phyloP scores from a whole-genome alignment of 768 basidiomycete species.

The Kwoniella shandongensis region DNA sequence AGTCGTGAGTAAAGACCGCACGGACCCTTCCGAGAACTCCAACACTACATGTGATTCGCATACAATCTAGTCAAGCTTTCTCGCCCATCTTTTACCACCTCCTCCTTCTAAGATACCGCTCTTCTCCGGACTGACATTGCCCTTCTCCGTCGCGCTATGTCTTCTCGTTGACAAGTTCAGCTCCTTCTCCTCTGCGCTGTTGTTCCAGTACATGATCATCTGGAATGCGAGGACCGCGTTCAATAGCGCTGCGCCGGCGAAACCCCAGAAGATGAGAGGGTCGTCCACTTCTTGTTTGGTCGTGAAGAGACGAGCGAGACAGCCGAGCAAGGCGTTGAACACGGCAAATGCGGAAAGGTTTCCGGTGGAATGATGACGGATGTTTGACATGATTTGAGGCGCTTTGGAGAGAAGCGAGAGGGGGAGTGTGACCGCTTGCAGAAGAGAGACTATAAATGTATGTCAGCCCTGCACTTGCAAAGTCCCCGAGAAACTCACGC shows the following conservation, averaged over 20 bases:
- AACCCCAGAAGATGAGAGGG: constrained; percentile 74
- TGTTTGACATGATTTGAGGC: constrained; percentile 86
- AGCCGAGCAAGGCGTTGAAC: constrained; percentile 79
- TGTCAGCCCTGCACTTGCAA: neutral
- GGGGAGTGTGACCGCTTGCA: constrained; percentile 85
- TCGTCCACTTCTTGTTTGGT: constrained; percentile 88
- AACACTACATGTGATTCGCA: neutral
- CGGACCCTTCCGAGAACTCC: no score
- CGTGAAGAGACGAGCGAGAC: constrained; percentile 88
- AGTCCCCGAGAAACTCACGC: constrained; percentile 35
- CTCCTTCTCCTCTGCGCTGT: constrained; percentile 18
- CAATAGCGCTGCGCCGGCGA: constrained; percentile 74
- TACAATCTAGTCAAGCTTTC: constrained; percentile 39
- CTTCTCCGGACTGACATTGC: constrained; percentile 9
- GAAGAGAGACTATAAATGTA: constrained; percentile 58
- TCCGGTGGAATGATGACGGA: constrained; percentile 73
- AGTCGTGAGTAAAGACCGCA: no score
- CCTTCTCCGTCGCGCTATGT: constrained; percentile 18
- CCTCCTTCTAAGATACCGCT: constrained; percentile 1
- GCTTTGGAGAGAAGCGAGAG: constrained; percentile 88
- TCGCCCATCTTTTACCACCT: constrained; percentile 25
- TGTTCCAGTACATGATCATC: constrained; percentile 66
- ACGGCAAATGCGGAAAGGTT: constrained; percentile 94
- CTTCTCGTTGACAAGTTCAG: constrained; percentile 9
- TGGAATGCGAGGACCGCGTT: constrained; percentile 82